Base-by-base conservation (phyloP, 2,329 filamentous ascomycete genomes). In the Trichoderma citrinoviride region DNA sequence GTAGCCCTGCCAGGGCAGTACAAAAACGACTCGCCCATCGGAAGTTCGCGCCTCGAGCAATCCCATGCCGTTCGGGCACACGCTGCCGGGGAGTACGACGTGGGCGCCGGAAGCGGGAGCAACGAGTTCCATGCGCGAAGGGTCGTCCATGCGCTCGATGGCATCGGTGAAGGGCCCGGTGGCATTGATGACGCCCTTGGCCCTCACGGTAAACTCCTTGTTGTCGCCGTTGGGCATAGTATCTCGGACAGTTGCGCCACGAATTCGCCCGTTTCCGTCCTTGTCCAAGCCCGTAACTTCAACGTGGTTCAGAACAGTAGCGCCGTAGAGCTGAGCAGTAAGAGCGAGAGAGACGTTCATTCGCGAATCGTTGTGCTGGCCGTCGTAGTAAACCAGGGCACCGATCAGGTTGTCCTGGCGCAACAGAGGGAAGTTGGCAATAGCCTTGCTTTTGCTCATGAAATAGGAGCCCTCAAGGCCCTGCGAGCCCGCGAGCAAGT, bases 11-110 rank as follows among this genome's bases (percentile, higher is more conserved):
- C 91, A 95, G 7, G 91, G 91, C 60, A 95, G 82, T 76, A 95
- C 92, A 81, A 95, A 95, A 71, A 95, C 91, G 68, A 95, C 91
- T 72, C 91, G 87, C n/a, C 91, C 91, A 72, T 95, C 91, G 0
- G 90, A 93, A 3, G 91, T 93, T 46, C 86, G 85, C 2, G 91
- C 90, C 71, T 94, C 91, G 68, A 95, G 91, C 57, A 95, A 81
- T 67, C 91, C 91, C 88, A 94, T 93, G 73, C 91, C 87, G 62
- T 88, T 85, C 61, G 91, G 91, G 74, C 88, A 90, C 78, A 90
- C 90, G 77, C 90, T 90, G 63, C 90, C 90, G 23, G 91, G 91
- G 1, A 95, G 85, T 72, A 94, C 88, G 68, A 95, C 82, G 79
- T 95, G 91, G n/a, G 92, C 90, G 69, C 91, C 91, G 46, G 91